Conservation (phyloP, 805 yeast genomes). For the Candida ipomoeae region DNA sequence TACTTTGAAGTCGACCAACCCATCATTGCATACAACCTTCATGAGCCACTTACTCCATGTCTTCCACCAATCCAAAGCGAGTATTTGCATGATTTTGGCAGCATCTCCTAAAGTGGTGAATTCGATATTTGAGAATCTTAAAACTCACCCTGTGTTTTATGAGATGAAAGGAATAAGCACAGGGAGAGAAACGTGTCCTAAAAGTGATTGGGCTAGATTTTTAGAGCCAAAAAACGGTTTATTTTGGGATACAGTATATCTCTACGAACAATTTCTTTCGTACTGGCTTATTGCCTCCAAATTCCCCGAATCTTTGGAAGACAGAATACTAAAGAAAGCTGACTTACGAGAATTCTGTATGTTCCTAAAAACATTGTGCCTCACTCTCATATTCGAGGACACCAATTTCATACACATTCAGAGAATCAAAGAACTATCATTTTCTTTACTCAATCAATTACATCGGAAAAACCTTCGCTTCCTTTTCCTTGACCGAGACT, state of each 20-base stretch:
- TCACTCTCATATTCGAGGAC: constrained; percentile 43
- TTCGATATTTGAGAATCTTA: constrained; percentile 28
- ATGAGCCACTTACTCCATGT: constrained; percentile 31
- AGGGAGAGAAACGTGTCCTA: not conserved
- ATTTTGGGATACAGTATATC: constrained; percentile 38
- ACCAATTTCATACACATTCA: not conserved
- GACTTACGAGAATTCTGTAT: constrained; percentile 39
- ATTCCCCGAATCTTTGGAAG: constrained; percentile 54
- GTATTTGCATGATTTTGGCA: constrained; percentile 38
- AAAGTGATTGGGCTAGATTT: not conserved
- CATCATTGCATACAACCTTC: constrained; percentile 16
- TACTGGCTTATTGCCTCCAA: constrained; percentile 64
- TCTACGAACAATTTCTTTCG: constrained; percentile 60
- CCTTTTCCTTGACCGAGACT: constrained; percentile 40
- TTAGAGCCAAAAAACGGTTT: not conserved
- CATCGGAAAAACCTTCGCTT: constrained; percentile 64
- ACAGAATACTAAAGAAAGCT: constrained; percentile 36
- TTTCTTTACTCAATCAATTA: constrained; percentile 59
- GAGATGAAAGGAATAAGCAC: constrained; percentile 9
- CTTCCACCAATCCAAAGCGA: constrained; percentile 34
- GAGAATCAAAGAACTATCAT: constrained; percentile 30
- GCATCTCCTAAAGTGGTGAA: constrained; percentile 38
- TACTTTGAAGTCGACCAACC: not conserved
- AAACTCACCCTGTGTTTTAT: constrained; percentile 16
- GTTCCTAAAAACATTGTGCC: constrained; percentile 49